phyloP scores from a whole-genome alignment of 2,329 filamentous ascomycete genomes.

The Fusarium phyllophilum region DNA sequence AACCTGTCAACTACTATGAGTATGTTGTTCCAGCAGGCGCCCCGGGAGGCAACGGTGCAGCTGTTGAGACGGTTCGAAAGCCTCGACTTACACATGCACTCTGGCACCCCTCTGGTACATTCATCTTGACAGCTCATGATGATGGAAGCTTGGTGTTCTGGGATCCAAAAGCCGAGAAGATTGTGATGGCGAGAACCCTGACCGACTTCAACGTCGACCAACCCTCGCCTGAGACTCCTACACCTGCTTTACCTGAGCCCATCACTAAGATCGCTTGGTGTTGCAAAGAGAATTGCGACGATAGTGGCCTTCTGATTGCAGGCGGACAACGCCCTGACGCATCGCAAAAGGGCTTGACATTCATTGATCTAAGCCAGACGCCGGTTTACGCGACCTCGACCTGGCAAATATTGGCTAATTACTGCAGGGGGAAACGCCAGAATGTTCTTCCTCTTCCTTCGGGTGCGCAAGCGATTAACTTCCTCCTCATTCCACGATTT shows the following conservation, averaged over 20 bases:
- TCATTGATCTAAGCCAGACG: slow-evolving; percentile 88
- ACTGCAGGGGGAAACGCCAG: slow-evolving; percentile 81
- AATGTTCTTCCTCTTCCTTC: slow-evolving; percentile 78
- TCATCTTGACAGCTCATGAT: slow-evolving; percentile 86
- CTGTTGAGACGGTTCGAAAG: slow-evolving; percentile 69
- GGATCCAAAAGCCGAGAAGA: slow-evolving; percentile 88
- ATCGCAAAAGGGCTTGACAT: slow-evolving; percentile 80
- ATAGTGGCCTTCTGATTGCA: slow-evolving; percentile 87
- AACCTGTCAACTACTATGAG: slow-evolving; percentile 80
- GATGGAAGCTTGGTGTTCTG: slow-evolving; percentile 94
- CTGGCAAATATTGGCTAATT: slow-evolving; percentile 82
- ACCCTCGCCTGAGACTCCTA: slow-evolving; percentile 62
- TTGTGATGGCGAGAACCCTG: slow-evolving; percentile 85
- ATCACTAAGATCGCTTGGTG: slow-evolving; percentile 89
- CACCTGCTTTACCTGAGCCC: slow-evolving; percentile 73
- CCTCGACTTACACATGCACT: slow-evolving; percentile 84
- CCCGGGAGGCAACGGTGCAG: slow-evolving; percentile 79
- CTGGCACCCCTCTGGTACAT: slow-evolving; percentile 96
- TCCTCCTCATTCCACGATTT: slow-evolving; percentile 81
- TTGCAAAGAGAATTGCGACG: slow-evolving; percentile 91
- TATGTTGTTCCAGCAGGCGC: slow-evolving; percentile 86
- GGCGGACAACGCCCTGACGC: slow-evolving; percentile 78
- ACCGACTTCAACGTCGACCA: slow-evolving; percentile 78
- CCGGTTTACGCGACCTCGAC: slow-evolving; percentile 91
- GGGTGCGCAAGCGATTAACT: slow-evolving; percentile 80